Evolutionary conservation across 805 yeast species (phyloP), one percentile per base, ranked within the genome.

Genomic region (Teunomyces cretensis): DNA sequence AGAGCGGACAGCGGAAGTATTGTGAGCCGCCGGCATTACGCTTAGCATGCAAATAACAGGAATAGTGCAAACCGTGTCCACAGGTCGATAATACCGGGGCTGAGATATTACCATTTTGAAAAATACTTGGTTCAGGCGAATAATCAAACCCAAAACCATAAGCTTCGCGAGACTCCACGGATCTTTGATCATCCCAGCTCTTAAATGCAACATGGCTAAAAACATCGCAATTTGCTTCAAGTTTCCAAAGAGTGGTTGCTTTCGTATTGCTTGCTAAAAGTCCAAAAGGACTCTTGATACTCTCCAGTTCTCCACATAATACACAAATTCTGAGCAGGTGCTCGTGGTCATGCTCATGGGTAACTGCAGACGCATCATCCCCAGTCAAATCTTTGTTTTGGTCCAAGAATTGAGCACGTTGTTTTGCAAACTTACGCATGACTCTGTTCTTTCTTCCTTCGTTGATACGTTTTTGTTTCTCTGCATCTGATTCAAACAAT

Each of bases 391-490:
- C 61, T 38, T 65, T 56, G 48, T 78, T 75, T 17, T 71, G 63
- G 27, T 57, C 64, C 50, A 75, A 58, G 43, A 79, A 80, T 35
- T 64, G 60, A 17, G 64, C 58, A 44, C 80, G 68, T 51, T 78
- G 82, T 45, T 74, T 82, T 16, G 79, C 78, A 72, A 86, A 80
- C 55, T 78, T 83, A 22, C 74, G 76, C 72, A 84, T 58, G 8
- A 86, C 73, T 53, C 76, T 83, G 35, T 76, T 77, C 56, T 81
- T 86, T 44, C 88, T 73, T 49, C 78, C 76, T 46, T 80, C 74
- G 2, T 88, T 87, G n/a, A 77, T 44, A 48, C 83, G 64, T 58
- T 74, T 81, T 46, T 71, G 74, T 39, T 76, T 74, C 32, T 82
- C 88, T 30, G 70, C 56, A 46, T 79, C 83, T 6, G 82, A 75